Base-by-base conservation (phyloP, 495 filamentous ascomycete species). In the Aspergillus ellipticus region DNA sequence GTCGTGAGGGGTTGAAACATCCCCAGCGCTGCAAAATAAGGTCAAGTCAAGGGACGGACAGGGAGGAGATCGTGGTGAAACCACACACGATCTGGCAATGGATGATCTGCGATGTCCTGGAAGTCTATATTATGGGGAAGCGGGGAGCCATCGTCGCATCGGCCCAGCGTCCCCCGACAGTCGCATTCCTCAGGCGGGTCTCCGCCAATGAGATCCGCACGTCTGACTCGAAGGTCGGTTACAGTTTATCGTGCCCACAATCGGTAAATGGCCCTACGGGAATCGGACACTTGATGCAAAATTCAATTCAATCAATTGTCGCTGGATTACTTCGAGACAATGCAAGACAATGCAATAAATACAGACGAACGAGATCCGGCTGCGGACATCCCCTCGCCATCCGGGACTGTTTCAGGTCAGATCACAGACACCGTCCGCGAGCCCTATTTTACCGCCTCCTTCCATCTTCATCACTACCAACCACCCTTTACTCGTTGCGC, bases 81-180 rank as follows among this genome's bases (percentile, higher is more conserved):
- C 8, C 33, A n/a, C 11, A 15, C 9, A 15, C 3, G 35, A 28
- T 45, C 51, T 43, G 21, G 13, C 21, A 17, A 0, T 0, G 11
- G 19, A 10, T 6, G 20, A 42, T 53, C 15, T 16, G 42, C 21
- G 29, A 39, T 22, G 19, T 10, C 43, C 43, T 15, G 6, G 6
- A 26, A 47, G 43, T 26, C 43, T 47, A 24, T 47, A 47, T 28
- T 47, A 47, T 47, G 43, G 43, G 43, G 43, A 47, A 47, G 43
- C 43, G 43, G 43, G 43, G 24, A 7, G n/a, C n/a, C n/a, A n/a
- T n/a, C n/a, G 24, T 28, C 24, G 24, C 3, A 28, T 7, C 24
- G 24, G 24, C 24, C 24, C 24, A 28, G 24, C 24, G 24, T 4
- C 7, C 7, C 24, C 24, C 24, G 7, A 7, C 24, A 7, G 24